Percentiles rank a stretch among this genome's conserved stretches.
phyloP scores from a whole-genome alignment of 495 filamentous ascomycete genomes.

The Recurvomyces mirabilis region DNA sequence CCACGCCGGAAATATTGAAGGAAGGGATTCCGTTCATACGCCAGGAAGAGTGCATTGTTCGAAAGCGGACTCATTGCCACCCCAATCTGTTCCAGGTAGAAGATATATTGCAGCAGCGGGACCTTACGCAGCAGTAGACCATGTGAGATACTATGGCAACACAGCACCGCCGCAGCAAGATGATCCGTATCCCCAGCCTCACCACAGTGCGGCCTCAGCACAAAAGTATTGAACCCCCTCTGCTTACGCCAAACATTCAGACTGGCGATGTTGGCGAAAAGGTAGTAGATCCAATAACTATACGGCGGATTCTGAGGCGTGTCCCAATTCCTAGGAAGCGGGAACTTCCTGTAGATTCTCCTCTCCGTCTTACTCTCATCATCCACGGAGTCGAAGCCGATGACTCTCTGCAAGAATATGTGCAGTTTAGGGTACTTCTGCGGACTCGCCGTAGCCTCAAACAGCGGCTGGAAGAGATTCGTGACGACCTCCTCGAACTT shows the following conservation, averaged over 20 bases:
- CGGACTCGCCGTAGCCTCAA: conserved; percentile 86
- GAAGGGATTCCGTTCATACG: conserved; percentile 95
- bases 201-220: conserved; percentile 87
- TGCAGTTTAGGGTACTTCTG: conserved; percentile 83
- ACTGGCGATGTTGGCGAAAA: conserved; percentile 88
- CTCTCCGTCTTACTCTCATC: conserved; percentile 96
- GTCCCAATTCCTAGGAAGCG: conserved; percentile 75
- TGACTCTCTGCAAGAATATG: conserved; percentile 85
- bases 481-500: conserved; percentile 82
- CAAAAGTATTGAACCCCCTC: conserved; percentile 90
- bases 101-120: conserved; percentile 88
- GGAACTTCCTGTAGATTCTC: conserved; percentile 84
- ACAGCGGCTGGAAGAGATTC: conserved; percentile 88
- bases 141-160: conserved; percentile 96
- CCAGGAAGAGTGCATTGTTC: conserved; percentile 93
- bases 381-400: conserved; percentile 95
- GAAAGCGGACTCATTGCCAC: conserved; percentile 98
- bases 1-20: conserved; percentile 88
- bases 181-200: conserved; percentile 96
- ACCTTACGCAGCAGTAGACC: conserved; percentile 88
- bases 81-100: conserved; percentile 94
- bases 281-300: conserved; percentile 97
- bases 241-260: conserved; percentile 84
- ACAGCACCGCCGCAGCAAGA: conserved; percentile 80
- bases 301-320: conserved; percentile 94